A percentile compares a stretch with the other conserved stretches of the same genome.
Conservation (phyloP, 1,284 basidiomycete species). For the Fomitiporia mediterranea region DNA sequence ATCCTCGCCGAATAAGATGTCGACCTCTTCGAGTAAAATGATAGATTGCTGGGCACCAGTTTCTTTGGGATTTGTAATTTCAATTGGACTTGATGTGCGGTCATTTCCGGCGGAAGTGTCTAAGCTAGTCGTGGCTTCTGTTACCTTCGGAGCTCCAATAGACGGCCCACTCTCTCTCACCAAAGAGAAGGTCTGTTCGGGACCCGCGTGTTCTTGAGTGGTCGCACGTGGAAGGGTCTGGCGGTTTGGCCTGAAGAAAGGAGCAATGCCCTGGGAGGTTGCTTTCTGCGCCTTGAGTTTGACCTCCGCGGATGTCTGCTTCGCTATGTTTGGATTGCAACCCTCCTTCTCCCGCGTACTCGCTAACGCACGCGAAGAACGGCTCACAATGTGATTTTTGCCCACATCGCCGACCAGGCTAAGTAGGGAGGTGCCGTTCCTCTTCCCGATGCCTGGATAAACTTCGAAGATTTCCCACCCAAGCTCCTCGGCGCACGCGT, state of each 20-base stretch:
- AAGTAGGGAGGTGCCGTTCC: conserved; percentile 77
- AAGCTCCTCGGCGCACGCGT: conserved; percentile 89
- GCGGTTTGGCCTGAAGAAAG: not conserved
- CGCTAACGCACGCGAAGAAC: conserved; percentile 11
- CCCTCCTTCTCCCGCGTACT: conserved; percentile 1
- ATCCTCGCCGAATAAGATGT: conserved; percentile 90
- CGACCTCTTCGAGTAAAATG: conserved; percentile 95
- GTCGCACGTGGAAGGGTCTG: not conserved
- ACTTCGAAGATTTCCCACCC: conserved; percentile 98
- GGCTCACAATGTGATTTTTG: conserved; percentile 79
- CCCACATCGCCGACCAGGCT: conserved; percentile 89
- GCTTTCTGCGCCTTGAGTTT: not conserved
- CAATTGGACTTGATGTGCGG: not conserved
- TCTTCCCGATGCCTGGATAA: conserved; percentile 88
- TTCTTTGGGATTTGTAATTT: conserved; percentile 16
- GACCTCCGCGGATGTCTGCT: not conserved
- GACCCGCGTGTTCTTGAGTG: too few species aligned
- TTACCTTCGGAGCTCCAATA: not conserved
- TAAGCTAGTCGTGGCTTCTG: not conserved
- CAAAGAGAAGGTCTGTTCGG: not conserved
- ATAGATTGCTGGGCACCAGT: conserved; percentile 68
- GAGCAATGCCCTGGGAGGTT: not conserved
- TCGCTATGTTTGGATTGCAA: not conserved
- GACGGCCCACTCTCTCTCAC: not conserved
- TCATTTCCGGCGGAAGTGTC: not conserved